Conservation (phyloP, 345 rosid genomes). For the Syzygium jambos region DNA sequence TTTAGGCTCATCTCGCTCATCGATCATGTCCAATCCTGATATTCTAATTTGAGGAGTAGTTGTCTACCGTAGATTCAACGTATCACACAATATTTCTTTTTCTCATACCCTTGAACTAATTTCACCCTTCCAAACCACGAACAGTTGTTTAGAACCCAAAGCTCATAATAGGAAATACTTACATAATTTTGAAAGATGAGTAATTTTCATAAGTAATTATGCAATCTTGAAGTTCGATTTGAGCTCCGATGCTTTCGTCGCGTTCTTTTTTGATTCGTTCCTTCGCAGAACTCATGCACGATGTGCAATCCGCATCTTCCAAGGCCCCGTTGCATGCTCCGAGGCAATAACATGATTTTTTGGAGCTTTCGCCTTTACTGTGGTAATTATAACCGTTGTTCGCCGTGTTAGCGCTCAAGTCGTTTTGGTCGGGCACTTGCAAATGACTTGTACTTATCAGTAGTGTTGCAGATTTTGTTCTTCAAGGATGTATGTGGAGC, state of each 20-base stretch:
- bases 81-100: no score
- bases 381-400: neutral
- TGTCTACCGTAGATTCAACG: no score
- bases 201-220: neutral
- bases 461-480: neutral
- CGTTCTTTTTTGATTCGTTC: neutral
- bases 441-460: no score
- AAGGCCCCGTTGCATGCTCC: neutral
- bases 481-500: no score
- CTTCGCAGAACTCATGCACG: neutral
- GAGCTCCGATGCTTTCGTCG: neutral
- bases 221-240: neutral
- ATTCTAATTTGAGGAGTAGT: no score
- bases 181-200: neutral
- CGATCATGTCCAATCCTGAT: no score
- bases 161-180: no score
- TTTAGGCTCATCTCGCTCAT: no score
- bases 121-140: no score
- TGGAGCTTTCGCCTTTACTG: neutral
- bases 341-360: neutral
- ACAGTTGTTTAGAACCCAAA: no score
- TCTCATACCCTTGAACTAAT: no score
- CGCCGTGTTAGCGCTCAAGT: neutral
- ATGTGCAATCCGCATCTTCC: neutral
- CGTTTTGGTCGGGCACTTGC: no score